Conservation (phyloP, 2,329 filamentous ascomycete species). For the Talaromyces piceae region DNA sequence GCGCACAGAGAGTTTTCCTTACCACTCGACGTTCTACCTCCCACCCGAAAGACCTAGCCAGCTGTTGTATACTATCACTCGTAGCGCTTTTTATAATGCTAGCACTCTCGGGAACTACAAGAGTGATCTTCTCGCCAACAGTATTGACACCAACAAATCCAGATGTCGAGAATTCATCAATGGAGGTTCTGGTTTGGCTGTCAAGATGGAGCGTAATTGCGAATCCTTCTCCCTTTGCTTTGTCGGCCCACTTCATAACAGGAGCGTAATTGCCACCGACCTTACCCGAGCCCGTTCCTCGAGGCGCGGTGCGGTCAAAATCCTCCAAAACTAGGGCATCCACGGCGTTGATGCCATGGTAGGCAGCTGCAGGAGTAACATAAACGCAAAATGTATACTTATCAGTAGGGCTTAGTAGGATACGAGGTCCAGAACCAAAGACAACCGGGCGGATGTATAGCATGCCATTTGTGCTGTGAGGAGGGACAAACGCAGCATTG, state of each 20-base stretch:
- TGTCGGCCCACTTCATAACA: slow-evolving; percentile 59
- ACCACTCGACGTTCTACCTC: not conserved
- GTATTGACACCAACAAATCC: slow-evolving; percentile 77
- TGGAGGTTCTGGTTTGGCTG: slow-evolving; percentile 69
- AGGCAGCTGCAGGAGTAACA: slow-evolving; percentile 84
- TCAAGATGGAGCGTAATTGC: slow-evolving; percentile 95
- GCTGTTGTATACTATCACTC: slow-evolving; percentile 75
- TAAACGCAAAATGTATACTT: slow-evolving; percentile 89
- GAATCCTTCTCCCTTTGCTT: slow-evolving; percentile 74
- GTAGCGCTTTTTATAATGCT: slow-evolving; percentile 85
- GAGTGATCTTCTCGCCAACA: slow-evolving; percentile 49
- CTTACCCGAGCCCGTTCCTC: slow-evolving; percentile 86
- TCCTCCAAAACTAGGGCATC: slow-evolving; percentile 80
- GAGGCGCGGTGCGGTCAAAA: slow-evolving; percentile 83
- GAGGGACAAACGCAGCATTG: slow-evolving; percentile 87
- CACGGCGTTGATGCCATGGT: slow-evolving; percentile 82
- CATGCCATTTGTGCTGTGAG: slow-evolving; percentile 76
- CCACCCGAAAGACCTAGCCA: slow-evolving; percentile 34
- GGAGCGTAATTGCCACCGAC: slow-evolving; percentile 94
- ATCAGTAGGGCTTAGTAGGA: slow-evolving; percentile 77
- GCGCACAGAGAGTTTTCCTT: not conserved
- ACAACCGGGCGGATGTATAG: slow-evolving; percentile 89
- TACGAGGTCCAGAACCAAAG: slow-evolving; percentile 80
- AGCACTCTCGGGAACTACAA: slow-evolving; percentile 77
- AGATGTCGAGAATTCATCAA: slow-evolving; percentile 93